Evolutionary conservation across 2,329 filamentous ascomycete genomes (phyloP).

Genomic region (Nectriaceae sp.): DNA sequence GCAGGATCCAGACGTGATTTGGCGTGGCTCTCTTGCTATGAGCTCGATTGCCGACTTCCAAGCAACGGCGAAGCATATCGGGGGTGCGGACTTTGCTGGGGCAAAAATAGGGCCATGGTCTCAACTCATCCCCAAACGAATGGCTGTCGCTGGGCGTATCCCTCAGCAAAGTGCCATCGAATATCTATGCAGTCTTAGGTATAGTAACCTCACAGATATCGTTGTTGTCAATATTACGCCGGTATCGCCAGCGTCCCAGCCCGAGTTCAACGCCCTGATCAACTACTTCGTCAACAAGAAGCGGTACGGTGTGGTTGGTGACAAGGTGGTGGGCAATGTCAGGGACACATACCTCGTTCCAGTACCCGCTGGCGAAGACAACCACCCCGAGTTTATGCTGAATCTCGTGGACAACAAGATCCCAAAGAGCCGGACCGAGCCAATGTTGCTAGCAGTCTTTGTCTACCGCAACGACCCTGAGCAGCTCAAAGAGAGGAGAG

Average conservation of each 20-base stretch:
- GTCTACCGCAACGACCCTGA: conserved; percentile 70
- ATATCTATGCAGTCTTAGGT: conserved; percentile 86
- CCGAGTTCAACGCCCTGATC: conserved; percentile 75
- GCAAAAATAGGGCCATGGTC: conserved; percentile 63
- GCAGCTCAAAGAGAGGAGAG: conserved; percentile 32
- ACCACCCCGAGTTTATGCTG: conserved; percentile 82
- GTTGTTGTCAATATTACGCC: conserved; percentile 74
- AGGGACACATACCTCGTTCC: conserved; percentile 92
- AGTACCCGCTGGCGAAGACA: conserved; percentile 69
- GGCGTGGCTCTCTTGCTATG: conserved; percentile 78
- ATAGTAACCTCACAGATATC: conserved; percentile 80
- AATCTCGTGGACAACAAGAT: conserved; percentile 85
- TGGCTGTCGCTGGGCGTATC: conserved; percentile 79
- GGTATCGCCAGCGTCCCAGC: conserved; percentile 59
- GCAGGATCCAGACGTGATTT: conserved; percentile 69
- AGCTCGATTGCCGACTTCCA: conserved; percentile 73
- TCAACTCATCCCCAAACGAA: conserved; percentile 68
- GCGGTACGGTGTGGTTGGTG: conserved; percentile 84
- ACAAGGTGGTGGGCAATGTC: conserved; percentile 73
- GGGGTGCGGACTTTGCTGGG: conserved; percentile 73
- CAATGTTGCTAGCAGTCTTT: conserved; percentile 80
- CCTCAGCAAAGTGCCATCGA: conserved; percentile 81
- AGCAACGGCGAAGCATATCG: conserved; percentile 79
- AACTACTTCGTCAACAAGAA: conserved; percentile 83
- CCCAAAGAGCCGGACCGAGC: conserved; percentile 69